Base-by-base conservation (phyloP, 768 basidiomycete genomes). In the Guyanaporus albipodus region DNA sequence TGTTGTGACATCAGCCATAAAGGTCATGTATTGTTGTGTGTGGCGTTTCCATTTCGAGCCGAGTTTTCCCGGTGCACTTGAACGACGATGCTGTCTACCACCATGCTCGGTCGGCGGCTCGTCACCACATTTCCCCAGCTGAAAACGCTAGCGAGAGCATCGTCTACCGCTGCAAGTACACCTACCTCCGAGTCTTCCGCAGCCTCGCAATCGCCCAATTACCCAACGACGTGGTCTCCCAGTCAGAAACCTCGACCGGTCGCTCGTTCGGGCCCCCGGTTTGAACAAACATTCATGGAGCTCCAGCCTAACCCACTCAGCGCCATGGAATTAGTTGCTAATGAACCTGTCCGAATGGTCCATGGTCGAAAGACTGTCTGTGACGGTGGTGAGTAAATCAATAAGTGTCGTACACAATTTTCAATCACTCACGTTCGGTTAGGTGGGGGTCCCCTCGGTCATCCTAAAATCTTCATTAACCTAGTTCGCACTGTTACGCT, bases 381-480 rank as follows among this genome's bases (percentile, higher is more conserved):
- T 65, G 95, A 99, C 65, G 96, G 96, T 59, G 95, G 96, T 97
- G 55, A 57, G 90, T 73, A 6, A 28, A 39, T 27, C 22, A 41
- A 7, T 32, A 24, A 44, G n/a, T 33, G 12, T 11, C n/a, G 27
- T 11, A 32, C n/a, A 6, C 12, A 34, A 6, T 40, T 40, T 17
- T 17, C 43, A 27, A 28, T 52, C 47, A 46, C 52, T 63, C 33
- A 62, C 36, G 18, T 18, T 42, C 42, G 42, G 34, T 38, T 63
- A 98, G 95, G 95, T 69, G 85, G 83, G 63, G 96, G 95, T 10
- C 80, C 96, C 34, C 77, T 99, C 23, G 96, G 96, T 19, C 96
- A 99, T 64, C 96, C 96, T 6, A 94, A 92, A 73, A 83, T 98
- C 50, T 98, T 80, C 62, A 92, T 99, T 67, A 98, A 98, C 72